These are phyloP conservation scores for Saprolegnia parasitica DNA, from an alignment of 352 stramenopile genomes.

Conservation along the genomic window DNA sequence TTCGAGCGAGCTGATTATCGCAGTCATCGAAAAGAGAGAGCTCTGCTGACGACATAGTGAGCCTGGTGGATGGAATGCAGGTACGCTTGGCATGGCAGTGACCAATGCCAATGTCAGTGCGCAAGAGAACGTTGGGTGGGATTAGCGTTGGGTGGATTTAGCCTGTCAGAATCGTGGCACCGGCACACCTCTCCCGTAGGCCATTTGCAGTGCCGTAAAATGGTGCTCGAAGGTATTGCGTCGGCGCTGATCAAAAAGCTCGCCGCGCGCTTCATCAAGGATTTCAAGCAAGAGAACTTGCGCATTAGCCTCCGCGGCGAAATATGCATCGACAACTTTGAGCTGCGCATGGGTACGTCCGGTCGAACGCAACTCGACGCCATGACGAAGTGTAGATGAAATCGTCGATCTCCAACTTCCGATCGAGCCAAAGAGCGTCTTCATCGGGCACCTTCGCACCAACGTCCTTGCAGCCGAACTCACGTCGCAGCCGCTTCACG, in stretches of 20 bases:
- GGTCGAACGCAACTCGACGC: not conserved
- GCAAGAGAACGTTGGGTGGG: not conserved
- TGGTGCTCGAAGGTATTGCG: constrained; percentile 23
- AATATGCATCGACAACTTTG: constrained; percentile 8
- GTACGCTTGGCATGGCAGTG: too few species aligned
- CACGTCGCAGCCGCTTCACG: not conserved
- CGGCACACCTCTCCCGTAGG: not conserved
- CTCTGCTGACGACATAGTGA: too few species aligned
- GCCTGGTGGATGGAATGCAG: not conserved
- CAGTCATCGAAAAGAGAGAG: too few species aligned
- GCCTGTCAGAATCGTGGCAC: not conserved
- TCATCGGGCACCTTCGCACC: constrained; percentile 11
- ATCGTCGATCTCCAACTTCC: not conserved
- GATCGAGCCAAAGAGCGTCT: constrained; percentile 8
- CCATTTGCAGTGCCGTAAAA: not conserved
- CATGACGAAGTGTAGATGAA: not conserved
- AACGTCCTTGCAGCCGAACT: constrained; percentile 4
- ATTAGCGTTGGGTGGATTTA: constrained; percentile 2
- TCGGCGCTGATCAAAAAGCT: constrained; percentile 21
- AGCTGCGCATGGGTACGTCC: not conserved
- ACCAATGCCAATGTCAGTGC: too few species aligned
- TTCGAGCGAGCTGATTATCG: too few species aligned
- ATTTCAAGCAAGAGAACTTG: constrained; percentile 25
- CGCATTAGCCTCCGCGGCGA: constrained; percentile 1
- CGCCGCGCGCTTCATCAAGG: constrained; percentile 15